These are phyloP conservation scores for Linnemannia exigua DNA, from an alignment of 192 early-diverging fungal genomes.

Conservation along the genomic window DNA sequence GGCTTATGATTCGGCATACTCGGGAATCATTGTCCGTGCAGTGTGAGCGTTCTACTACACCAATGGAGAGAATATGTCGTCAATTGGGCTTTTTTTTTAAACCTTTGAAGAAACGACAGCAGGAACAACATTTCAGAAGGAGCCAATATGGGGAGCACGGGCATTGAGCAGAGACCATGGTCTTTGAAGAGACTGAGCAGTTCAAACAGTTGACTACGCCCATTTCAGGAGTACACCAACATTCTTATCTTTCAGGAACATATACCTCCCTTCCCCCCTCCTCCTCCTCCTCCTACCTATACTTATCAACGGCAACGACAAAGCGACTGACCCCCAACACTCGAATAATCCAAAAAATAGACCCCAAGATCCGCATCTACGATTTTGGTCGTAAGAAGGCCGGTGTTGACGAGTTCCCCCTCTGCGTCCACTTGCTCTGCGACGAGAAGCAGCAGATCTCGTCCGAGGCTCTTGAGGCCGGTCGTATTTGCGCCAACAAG, in stretches of 20 bases:
- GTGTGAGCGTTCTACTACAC: no score
- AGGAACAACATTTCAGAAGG: no score
- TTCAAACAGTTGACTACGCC: not conserved
- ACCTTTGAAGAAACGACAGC: no score
- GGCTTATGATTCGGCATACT: no score
- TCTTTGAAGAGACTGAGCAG: not conserved
- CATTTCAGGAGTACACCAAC: not conserved
- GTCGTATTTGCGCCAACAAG: slow-evolving; percentile 98
- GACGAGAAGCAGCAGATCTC: slow-evolving; percentile 99
- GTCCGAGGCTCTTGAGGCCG: slow-evolving; percentile 98
- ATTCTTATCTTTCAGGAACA: not conserved
- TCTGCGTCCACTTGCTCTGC: slow-evolving; percentile 96
- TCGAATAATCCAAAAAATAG: slow-evolving; percentile 67
- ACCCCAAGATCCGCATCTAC: slow-evolving; percentile 98
- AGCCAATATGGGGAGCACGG: not conserved
- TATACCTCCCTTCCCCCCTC: no score
- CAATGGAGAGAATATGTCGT: no score
- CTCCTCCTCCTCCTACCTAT: not conserved
- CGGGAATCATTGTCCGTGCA: no score
- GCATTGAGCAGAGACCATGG: not conserved
- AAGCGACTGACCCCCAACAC: not conserved
- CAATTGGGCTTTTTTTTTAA: no score
- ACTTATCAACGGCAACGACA: no score
- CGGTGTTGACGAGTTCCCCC: slow-evolving; percentile 97
- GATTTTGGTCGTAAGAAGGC: slow-evolving; percentile 99